These are phyloP conservation scores for Houttuynia cordata DNA, from an alignment of 164 flowering plant genomes.

Conservation along the genomic window DNA sequence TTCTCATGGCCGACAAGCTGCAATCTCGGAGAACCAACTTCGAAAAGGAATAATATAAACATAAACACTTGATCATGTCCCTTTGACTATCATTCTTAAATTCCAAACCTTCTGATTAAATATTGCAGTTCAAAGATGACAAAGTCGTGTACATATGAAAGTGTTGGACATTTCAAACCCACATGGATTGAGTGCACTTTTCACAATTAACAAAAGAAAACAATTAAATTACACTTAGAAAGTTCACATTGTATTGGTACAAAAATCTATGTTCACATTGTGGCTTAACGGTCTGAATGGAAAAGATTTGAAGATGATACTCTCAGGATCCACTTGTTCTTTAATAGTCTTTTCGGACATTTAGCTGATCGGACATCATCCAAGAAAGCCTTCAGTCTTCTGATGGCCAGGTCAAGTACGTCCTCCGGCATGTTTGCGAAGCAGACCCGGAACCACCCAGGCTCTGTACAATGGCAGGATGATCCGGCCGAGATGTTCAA, in stretches of 20 bases:
- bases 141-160: not conserved
- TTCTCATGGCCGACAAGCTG: slow-evolving; percentile 4
- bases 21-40: not conserved
- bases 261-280: not conserved
- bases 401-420: slow-evolving; percentile 45
- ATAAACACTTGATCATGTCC: not conserved
- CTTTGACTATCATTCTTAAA: not conserved
- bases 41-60: not conserved
- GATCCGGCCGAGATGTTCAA: slow-evolving; percentile 79
- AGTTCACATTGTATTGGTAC: not conserved
- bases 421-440: slow-evolving; percentile 78
- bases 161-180: not conserved
- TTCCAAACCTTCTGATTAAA: not conserved
- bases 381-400: slow-evolving; percentile 36
- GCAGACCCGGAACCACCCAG: slow-evolving; percentile 90
- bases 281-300: not conserved
- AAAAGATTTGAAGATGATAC: slow-evolving; percentile 14
- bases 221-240: too few relatives aligned
- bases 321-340: slow-evolving; percentile 44
- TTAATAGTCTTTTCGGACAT: slow-evolving; percentile 14
- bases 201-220: not conserved
- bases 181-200: slow-evolving; percentile 8
- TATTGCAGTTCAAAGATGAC: not conserved
- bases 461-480: slow-evolving; percentile 79
- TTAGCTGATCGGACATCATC: slow-evolving; percentile 6